A percentile compares a stretch with the other conserved stretches of the same genome.
phyloP scores from a whole-genome alignment of 2,329 filamentous ascomycete genomes.

The Aspergillus oerlinghausenensis region DNA sequence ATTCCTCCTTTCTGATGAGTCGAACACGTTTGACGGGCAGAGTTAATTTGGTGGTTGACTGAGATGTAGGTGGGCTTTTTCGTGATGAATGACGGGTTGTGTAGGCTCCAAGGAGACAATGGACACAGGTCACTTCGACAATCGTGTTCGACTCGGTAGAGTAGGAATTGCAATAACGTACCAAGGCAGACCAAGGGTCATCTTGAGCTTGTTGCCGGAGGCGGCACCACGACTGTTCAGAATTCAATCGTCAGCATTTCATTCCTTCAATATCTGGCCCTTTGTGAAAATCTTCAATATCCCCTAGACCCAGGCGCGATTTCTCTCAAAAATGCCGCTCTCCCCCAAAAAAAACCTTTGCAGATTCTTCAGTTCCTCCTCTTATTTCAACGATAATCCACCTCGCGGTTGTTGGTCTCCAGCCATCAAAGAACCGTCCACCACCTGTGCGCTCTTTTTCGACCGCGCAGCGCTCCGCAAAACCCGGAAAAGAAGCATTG shows the following conservation, averaged over 20 bases:
- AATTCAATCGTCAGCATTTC: constrained; percentile 18
- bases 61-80: neutral
- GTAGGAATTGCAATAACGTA: constrained; percentile 55
- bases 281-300: neutral
- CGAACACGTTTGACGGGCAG: constrained; percentile 3
- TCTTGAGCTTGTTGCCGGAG: constrained; percentile 99
- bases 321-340: neutral
- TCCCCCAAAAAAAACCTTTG: neutral
- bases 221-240: constrained; percentile 67
- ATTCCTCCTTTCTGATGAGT: constrained; percentile 11
- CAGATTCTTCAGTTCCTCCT: neutral
- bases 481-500: constrained; percentile 11
- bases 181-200: constrained; percentile 99
- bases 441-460: neutral
- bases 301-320: constrained; percentile 4
- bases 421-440: neutral
- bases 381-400: neutral
- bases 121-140: constrained; percentile 2
- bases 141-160: constrained; percentile 8
- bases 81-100: constrained; percentile 1
- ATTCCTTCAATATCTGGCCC: constrained; percentile 3
- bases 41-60: constrained; percentile 4
- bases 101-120: constrained; percentile 12
- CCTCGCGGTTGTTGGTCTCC: neutral
- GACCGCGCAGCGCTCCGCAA: constrained; percentile 10